Conservation (phyloP, 2,329 filamentous ascomycete species). For the Diaporthe sp. region DNA sequence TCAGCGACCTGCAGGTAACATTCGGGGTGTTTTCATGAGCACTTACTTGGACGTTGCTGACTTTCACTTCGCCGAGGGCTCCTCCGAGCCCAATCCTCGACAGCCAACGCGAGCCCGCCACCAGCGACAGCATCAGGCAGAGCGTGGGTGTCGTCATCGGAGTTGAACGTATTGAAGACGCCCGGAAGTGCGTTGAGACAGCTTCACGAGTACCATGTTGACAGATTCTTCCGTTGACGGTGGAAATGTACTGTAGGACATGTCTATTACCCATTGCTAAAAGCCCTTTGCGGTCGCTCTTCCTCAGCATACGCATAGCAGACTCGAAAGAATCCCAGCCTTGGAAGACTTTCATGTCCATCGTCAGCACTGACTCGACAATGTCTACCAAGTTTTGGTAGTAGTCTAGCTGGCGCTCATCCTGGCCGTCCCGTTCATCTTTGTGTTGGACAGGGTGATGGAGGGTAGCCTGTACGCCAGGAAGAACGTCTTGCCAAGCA, state of each 20-base stretch:
- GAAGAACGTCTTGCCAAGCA: conserved; percentile 27
- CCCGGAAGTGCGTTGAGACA: too few species aligned
- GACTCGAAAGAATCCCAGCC: conserved; percentile 34
- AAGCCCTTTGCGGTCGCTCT: background rate
- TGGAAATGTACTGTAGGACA: too few species aligned
- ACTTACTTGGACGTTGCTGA: background rate
- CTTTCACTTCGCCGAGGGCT: background rate
- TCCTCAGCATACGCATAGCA: conserved; percentile 29
- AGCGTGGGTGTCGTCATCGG: conserved; percentile 1
- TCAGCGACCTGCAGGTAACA: background rate
- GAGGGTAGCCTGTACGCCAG: conserved; percentile 23
- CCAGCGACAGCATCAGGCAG: background rate
- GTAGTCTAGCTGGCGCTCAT: conserved; percentile 28
- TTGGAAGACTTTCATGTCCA: conserved; percentile 15
- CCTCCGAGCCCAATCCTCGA: background rate
- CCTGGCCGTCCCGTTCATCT: background rate
- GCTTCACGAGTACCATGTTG: too few species aligned
- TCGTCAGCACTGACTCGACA: background rate
- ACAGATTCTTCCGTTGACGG: too few species aligned
- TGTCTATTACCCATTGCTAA: too few species aligned
- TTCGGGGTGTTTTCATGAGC: background rate
- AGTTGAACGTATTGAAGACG: background rate
- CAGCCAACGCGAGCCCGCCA: background rate
- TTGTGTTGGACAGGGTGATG: conserved; percentile 14
- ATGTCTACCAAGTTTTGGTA: conserved; percentile 11